phyloP scores from a whole-genome alignment of 805 yeast species.

The Cephaloascus fragrans region DNA sequence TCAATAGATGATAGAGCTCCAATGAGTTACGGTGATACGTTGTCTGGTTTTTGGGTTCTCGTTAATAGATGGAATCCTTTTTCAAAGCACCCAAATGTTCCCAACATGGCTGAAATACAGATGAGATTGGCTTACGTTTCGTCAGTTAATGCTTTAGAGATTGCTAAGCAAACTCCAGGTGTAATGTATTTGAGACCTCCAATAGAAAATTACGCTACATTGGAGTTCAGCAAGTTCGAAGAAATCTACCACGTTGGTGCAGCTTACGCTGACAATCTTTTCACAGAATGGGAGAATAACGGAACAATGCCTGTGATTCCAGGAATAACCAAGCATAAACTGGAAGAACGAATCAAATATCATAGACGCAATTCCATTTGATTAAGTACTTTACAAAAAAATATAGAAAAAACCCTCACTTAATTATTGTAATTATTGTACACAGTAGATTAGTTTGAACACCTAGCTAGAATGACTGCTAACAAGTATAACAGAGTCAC shows the following conservation, averaged over 20 bases:
- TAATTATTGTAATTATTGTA: background rate
- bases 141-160: slow-evolving; percentile 85
- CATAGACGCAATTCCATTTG: slow-evolving; percentile 61
- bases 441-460: no score
- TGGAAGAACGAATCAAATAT: slow-evolving; percentile 15
- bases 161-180: slow-evolving; percentile 77
- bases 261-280: slow-evolving; percentile 52
- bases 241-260: slow-evolving; percentile 80
- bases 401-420: slow-evolving; percentile 11
- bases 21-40: slow-evolving; percentile 84
- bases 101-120: slow-evolving; percentile 92
- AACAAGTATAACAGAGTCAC: slow-evolving; percentile 90
- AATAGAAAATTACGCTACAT: slow-evolving; percentile 80
- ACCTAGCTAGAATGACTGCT: slow-evolving; percentile 39
- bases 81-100: slow-evolving; percentile 77
- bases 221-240: slow-evolving; percentile 87
- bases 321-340: slow-evolving; percentile 21
- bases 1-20: slow-evolving; percentile 88
- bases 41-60: slow-evolving; percentile 88
- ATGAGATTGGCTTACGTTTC: slow-evolving; percentile 89
- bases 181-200: slow-evolving; percentile 90
- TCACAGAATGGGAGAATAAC: slow-evolving; percentile 40
- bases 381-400: no score
- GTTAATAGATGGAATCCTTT: slow-evolving; percentile 86
- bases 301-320: slow-evolving; percentile 56